Evolutionary conservation across 768 basidiomycete genomes (phyloP), one percentile per base, ranked within the genome.

Genomic region (Tylopilus cervinicoccineus): DNA sequence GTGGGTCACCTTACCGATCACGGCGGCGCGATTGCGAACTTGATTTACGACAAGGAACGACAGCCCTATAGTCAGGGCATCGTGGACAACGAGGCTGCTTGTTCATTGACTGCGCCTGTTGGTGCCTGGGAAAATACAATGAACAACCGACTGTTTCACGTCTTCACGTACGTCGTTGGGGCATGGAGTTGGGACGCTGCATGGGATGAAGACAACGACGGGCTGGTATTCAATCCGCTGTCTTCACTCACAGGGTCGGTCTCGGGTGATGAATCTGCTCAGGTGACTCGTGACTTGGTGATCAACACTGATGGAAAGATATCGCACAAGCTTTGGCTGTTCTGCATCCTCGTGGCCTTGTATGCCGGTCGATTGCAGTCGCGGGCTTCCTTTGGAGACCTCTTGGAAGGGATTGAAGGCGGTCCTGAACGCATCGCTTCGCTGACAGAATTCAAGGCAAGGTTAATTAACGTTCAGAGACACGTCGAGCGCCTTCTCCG

Each of bases 291-390:
- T 11, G 55, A 54, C 50, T 61, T 81, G 37, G 65, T 60, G 45
- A 54, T 80, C 44, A 73, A 81, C 54, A 67, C 68, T 14, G 81
- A 83, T 54, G 80, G 78, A 3, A 73, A 66, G 52, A 57, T 80
- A 36, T 78, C 79, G 1, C 70, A 72, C 52, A 64, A 65, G 28
- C 66, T 83, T 5, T 82, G 81, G 81, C 48, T 75, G 10, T 58
- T 73, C 41, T 70, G 73, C 53, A 57, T 68, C 31, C 57, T 76
- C 17, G 46, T 59, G 44, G 63, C 60, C 26, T 20, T 55, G 43
- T 57, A 57, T 43, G 52, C 53, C 40, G 43, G 43, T 33, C 48
- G 42, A 54, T 17, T 53, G 34, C 49, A 47, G 19, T 52, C 42
- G 2, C 38, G 32, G 17, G 9, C 56, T 45, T 53, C 49, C 41